Conservation (phyloP, 169 alveolate species). For the Besnoitia besnoiti region DNA sequence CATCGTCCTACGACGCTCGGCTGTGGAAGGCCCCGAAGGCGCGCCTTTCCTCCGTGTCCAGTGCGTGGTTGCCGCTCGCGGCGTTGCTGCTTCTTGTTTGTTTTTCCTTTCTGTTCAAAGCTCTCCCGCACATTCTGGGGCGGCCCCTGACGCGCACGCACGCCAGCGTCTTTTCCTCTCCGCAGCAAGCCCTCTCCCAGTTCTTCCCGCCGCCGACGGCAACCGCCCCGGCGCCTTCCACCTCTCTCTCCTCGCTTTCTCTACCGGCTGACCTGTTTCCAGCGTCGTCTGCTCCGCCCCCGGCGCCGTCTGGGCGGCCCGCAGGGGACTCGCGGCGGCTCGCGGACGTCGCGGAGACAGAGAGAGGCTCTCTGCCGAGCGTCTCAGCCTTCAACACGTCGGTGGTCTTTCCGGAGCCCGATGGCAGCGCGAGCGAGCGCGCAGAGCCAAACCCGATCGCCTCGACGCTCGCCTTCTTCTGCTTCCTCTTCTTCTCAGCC, state of each 20-base stretch:
- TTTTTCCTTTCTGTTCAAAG: neutral
- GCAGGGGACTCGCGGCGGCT: neutral
- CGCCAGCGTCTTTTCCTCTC: neutral
- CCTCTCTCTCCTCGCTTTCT: neutral
- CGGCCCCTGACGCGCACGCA: neutral
- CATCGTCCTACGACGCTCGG: neutral
- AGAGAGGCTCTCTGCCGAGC: neutral
- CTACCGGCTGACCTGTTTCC: neutral
- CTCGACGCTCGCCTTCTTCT: slow-evolving; percentile 55
- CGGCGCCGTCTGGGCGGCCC: neutral
- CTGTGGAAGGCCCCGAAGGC: neutral
- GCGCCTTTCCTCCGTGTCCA: neutral
- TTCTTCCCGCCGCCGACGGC: neutral
- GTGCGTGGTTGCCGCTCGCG: neutral
- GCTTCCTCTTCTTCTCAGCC: slow-evolving; percentile 61
- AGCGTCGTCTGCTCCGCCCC: neutral
- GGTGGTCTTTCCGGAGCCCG: neutral
- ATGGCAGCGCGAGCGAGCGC: neutral
- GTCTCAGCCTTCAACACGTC: neutral
- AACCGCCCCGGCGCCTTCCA: neutral
- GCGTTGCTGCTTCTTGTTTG: neutral
- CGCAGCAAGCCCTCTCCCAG: neutral
- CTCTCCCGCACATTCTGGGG: neutral
- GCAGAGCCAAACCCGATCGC: slow-evolving; percentile 27
- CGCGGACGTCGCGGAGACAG: neutral